Evolutionary conservation across 495 filamentous ascomycete genomes (phyloP), one percentile per base, ranked within the genome.

Genomic region (Aspergillus campestris): DNA sequence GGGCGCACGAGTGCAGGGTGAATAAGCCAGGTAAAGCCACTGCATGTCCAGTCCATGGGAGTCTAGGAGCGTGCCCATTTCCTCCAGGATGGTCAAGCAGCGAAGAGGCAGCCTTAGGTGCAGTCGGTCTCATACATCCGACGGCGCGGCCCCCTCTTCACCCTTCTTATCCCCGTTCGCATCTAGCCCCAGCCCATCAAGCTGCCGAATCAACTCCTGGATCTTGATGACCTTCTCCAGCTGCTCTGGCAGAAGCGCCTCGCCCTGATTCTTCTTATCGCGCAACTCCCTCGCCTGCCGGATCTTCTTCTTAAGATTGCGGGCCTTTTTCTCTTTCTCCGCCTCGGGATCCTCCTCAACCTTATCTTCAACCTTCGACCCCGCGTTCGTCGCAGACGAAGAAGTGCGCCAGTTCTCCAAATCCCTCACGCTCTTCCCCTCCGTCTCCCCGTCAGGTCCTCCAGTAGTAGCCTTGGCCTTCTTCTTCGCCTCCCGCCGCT

Each of bases 201-300:
- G 73, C 60, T 97, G 89, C 30, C 89, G 75, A 42, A 95, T 83
- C 13, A 99, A 74, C 66, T 96, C 92, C 40, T 87, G 86, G 57
- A 99, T 94, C 65, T 90, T 94, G 57, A 94, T 92, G 37, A 99
- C 84, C 70, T 99, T 99, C 48, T 89, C 90, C 42, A 97, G 82
- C 69, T 99, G 94, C 65, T 99, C 94, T 0, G 94, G 94, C 10
- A 95, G 70, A 49, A 99, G 63, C 0, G 73, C 69, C 50, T 84
- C 83, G 18, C 92, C 94, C 32, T 80, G 78, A 15, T 95, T 86
- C 66, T 95, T 94, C 73, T 95, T 95, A 55, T 81, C 83, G 56
- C 85, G 83, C 34, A 99, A 69, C 1, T 97, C 92, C 50, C 83
- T 83, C 3, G 92, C 92, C 61, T 97, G 94, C 47, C 86, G 80